A percentile compares a stretch with the other conserved stretches of the same genome.
Conservation (phyloP, 768 basidiomycete genomes). For the Boletus reticuloceps region DNA sequence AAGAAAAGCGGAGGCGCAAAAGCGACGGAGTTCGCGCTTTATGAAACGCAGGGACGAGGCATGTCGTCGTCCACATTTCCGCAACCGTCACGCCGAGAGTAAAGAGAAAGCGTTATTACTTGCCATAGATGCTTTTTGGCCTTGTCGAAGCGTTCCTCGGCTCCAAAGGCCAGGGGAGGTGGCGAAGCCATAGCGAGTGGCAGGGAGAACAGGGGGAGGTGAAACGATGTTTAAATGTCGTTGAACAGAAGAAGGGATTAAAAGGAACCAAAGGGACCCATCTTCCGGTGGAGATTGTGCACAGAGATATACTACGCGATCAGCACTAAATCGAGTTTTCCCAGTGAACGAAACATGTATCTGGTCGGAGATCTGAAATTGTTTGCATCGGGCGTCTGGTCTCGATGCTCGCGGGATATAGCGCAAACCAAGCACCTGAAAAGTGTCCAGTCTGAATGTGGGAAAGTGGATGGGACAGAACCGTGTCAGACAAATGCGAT, state of each 20-base stretch:
- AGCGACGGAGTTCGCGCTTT: slow-evolving; percentile 14
- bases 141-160: slow-evolving; percentile 35
- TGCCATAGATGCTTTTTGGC: slow-evolving; percentile 36
- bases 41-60: slow-evolving; percentile 9
- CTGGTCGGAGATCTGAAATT: slow-evolving; percentile 38
- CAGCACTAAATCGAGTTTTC: slow-evolving; percentile 37
- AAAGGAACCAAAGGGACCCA: slow-evolving; percentile 26
- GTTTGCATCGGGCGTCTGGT: slow-evolving; percentile 33
- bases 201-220: slow-evolving; percentile 21
- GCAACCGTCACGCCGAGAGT: slow-evolving; percentile 3
- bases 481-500: slow-evolving; percentile 31
- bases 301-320: slow-evolving; percentile 42
- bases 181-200: slow-evolving; percentile 24
- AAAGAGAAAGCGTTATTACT: slow-evolving; percentile 16
- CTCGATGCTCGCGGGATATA: slow-evolving; percentile 38
- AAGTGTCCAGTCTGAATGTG: slow-evolving; percentile 29
- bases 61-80: slow-evolving; percentile 13
- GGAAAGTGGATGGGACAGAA: slow-evolving; percentile 31
- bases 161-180: slow-evolving; percentile 13
- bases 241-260: slow-evolving; percentile 26
- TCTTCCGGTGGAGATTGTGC: slow-evolving; percentile 36
- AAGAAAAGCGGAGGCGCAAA: slow-evolving; percentile 8
- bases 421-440: slow-evolving; percentile 34
- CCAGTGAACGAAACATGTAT: slow-evolving; percentile 35
- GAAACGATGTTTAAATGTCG: slow-evolving; percentile 24